Conservation (phyloP, 371 early-diverging fungal species). For the Mucor velutinosus region DNA sequence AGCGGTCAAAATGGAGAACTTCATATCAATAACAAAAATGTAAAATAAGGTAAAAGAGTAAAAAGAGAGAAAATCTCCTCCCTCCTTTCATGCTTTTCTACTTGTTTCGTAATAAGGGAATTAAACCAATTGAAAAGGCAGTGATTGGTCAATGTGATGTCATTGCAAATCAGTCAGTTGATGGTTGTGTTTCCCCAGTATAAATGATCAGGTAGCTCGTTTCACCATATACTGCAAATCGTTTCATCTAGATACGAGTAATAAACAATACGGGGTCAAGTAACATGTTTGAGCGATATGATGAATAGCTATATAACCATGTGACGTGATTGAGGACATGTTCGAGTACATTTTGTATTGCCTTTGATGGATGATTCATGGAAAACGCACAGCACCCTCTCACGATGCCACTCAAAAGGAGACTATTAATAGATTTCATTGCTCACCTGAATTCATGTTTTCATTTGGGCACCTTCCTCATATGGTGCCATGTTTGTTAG, state of each 20-base stretch:
- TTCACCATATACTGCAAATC: background rate
- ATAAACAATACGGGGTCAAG: background rate
- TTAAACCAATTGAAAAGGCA: background rate
- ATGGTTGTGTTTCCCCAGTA: background rate
- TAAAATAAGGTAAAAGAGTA: slow-evolving; percentile 3
- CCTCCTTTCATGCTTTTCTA: background rate
- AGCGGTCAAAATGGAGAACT: slow-evolving; percentile 24
- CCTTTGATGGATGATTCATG: background rate
- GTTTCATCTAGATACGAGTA: background rate
- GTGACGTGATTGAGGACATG: background rate
- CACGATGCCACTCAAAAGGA: background rate
- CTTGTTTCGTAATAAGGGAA: background rate
- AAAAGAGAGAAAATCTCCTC: background rate
- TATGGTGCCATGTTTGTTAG: background rate
- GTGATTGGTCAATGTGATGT: slow-evolving; percentile 4
- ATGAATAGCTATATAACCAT: background rate
- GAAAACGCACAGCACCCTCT: background rate
- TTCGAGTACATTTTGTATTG: background rate
- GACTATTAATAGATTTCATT: background rate
- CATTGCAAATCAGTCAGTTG: slow-evolving; percentile 1
- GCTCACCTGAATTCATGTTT: background rate
- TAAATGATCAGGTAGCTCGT: background rate
- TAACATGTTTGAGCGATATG: background rate
- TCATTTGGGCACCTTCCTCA: background rate
- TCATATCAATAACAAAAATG: slow-evolving; percentile 20